Base-by-base conservation (phyloP, 768 basidiomycete genomes). In the Phaffia australis region DNA sequence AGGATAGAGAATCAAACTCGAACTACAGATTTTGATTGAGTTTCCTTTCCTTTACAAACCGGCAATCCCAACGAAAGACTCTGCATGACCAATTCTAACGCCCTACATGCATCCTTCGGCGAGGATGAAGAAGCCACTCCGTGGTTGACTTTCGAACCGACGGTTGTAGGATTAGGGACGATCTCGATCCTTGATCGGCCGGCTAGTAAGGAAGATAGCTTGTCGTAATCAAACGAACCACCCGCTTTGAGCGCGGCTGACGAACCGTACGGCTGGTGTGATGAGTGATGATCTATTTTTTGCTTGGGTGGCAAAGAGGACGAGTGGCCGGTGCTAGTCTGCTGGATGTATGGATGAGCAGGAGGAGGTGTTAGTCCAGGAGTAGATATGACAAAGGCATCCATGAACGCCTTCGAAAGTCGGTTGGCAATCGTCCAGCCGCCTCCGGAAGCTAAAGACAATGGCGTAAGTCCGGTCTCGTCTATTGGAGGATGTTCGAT, bases 381-480 rank as follows among this genome's bases (percentile, higher is more conserved):
- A 9, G 65, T 7, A 0, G 70, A 25, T 18, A 73, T 85, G n/a
- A 85, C 81, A 76, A 92, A 92, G 19, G 90, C 90, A 69, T 89
- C 88, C 87, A 89, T 88, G 78, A 92, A 91, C 54, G 89, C 87
- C 25, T 79, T 75, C 5, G 87, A 85, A 42, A 92, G 80, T 72
- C 84, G 85, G 72, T 79, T 77, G 60, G 87, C 70, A 35, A 93
- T 77, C 0, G 89, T 91, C 77, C 89, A 85, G 56, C 35, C n/a
- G 4, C 30, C 15, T 14, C 54, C 3, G 2, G 63, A 32, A 16
- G 30, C 30, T 11, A 35, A 19, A 42, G 55, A 25, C 30, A 32
- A 29, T 7, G 63, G 55, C 49, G 29, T 42, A 18, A 54, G 48
- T 4, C 58, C 50, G 49, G 47, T 35, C 32, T 49, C 25, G 35